Conservation (phyloP, 345 rosid genomes). For the Eutrema japonicum region DNA sequence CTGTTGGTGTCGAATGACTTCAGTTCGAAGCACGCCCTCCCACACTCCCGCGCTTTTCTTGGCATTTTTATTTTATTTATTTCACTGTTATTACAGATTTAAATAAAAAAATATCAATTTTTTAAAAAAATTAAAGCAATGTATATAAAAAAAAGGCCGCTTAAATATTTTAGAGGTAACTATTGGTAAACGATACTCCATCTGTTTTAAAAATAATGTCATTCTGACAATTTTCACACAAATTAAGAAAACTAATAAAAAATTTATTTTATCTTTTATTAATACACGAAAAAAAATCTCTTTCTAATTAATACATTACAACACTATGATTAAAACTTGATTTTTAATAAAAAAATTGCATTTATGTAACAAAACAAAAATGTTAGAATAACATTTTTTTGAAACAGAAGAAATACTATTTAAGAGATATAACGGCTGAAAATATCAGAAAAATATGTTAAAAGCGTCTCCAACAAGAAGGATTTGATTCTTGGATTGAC, state of each 20-base stretch:
- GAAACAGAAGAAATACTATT: background rate
- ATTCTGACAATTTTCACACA: too few relatives aligned
- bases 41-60: constrained; percentile 33
- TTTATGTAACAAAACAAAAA: too few relatives aligned
- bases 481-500: constrained; percentile 30
- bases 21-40: constrained; percentile 1
- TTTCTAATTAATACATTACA: too few relatives aligned
- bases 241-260: too few relatives aligned
- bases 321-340: too few relatives aligned
- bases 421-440: constrained; percentile 4
- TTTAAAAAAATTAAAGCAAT: background rate
- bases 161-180: background rate
- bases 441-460: background rate
- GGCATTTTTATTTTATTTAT: background rate
- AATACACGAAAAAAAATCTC: too few relatives aligned
- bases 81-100: background rate
- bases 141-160: background rate
- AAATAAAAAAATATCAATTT: background rate
- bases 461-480: constrained; percentile 27
- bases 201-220: too few relatives aligned
- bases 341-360: too few relatives aligned
- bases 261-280: too few relatives aligned
- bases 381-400: too few relatives aligned
- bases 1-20: constrained; percentile 38
- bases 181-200: background rate